phyloP scores from a whole-genome alignment of 345 rosid species.

The Euphorbia peplus region DNA sequence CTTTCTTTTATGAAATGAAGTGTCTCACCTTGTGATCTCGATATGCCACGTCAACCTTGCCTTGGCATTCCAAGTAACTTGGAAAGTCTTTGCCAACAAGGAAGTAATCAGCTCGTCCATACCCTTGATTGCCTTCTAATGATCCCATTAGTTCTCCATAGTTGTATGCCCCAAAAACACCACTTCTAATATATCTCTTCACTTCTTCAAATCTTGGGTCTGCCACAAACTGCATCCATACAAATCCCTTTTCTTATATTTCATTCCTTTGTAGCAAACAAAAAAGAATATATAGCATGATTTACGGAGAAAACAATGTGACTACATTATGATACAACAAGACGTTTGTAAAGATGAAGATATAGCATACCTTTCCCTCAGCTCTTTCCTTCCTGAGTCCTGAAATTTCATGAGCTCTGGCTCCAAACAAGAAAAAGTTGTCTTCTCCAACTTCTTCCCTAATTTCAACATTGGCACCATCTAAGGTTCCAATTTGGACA shows the following conservation, averaged over 20 bases:
- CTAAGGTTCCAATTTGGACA: slow-evolving; percentile 44
- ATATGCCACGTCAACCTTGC: slow-evolving; percentile 52
- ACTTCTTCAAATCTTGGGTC: slow-evolving; percentile 49
- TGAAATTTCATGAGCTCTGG: slow-evolving; percentile 43
- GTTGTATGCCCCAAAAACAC: slow-evolving; percentile 41
- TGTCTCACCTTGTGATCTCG: slow-evolving; percentile 47
- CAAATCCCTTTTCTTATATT: background rate
- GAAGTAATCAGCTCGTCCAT: slow-evolving; percentile 50
- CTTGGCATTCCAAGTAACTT: slow-evolving; percentile 55
- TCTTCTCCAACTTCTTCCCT: slow-evolving; percentile 53
- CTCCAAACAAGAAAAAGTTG: slow-evolving; percentile 50
- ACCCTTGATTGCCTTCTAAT: slow-evolving; percentile 51
- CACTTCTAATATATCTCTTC: slow-evolving; percentile 43
- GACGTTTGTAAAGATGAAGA: too few relatives aligned
- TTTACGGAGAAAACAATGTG: too few relatives aligned
- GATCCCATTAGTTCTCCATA: slow-evolving; percentile 53
- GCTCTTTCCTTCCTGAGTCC: slow-evolving; percentile 46
- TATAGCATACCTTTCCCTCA: slow-evolving; percentile 40
- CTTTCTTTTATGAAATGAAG: too few relatives aligned
- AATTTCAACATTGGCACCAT: slow-evolving; percentile 55
- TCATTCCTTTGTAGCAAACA: background rate
- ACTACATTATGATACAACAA: too few relatives aligned
- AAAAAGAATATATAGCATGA: background rate
- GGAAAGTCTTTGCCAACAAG: slow-evolving; percentile 64
- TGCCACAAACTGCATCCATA: slow-evolving; percentile 33